Evolutionary conservation across 176 grass and related monocot genomes (phyloP), one percentile per base, ranked within the genome.

Genomic region (Typha latifolia): DNA sequence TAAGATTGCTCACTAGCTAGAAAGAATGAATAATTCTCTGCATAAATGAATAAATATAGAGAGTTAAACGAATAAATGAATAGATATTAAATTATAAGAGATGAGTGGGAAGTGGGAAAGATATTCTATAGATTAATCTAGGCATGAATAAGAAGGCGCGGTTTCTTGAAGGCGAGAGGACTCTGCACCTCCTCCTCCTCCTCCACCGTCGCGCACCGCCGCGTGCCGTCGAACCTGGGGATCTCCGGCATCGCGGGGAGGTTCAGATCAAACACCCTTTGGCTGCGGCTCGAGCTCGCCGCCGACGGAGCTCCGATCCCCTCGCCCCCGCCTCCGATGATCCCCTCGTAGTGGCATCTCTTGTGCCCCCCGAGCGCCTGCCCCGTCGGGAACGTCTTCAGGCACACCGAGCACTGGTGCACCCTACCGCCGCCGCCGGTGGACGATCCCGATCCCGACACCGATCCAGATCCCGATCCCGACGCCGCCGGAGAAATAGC

Each of bases 111-210:
- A 29, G 0, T 29, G 53, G 16, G 53, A 59, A 5, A n/a, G 37
- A 6, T 21, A 21, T 57, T 57, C n/a, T 57, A 14, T 57, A 59
- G 53, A 59, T 16, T 19, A 21, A 59, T 59, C 53, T 16, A 91
- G 1, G 82, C 72, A 32, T 75, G 78, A 63, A 96, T 86, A 72
- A 96, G 57, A 67, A 92, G 37, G 12, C 93, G 74, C 0, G 93
- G 85, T 64, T 96, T 96, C 80, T 96, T 96, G 63, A 82, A 89
- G 6, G 93, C 81, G 7, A 78, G 66, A 0, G 93, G 93, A 69
- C 83, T 92, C 69, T 86, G 83, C 69, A 96, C 88, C 78, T 91
- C 88, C 13, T 86, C 85, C n/a, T 86, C 92, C 50, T 88, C 84
- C n/a, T 2, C 65, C 0, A 27, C 53, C 2, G 49, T 2, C 1